Percentiles rank a stretch among this genome's conserved stretches.
phyloP scores from a whole-genome alignment of 1,284 basidiomycete species.

The Albatrellus sp. region DNA sequence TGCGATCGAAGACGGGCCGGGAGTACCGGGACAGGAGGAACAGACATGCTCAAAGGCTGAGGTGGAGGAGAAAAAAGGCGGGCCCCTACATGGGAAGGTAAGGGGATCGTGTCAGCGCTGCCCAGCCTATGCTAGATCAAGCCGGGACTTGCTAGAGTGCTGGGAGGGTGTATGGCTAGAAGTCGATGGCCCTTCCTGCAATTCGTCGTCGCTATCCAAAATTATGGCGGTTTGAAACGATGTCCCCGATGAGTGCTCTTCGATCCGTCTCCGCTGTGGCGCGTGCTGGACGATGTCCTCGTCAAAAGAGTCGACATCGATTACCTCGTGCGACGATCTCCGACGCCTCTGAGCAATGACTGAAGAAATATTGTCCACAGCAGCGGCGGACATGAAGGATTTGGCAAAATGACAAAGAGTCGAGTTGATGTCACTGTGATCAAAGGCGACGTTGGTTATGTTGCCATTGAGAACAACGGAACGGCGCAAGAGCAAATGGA shows the following conservation, averaged over 20 bases:
- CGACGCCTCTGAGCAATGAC: slow-evolving; percentile 6
- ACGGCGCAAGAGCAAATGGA: not conserved
- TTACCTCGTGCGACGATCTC: slow-evolving; percentile 17
- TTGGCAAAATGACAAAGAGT: not conserved
- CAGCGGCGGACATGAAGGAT: not conserved
- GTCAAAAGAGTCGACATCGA: slow-evolving; percentile 27
- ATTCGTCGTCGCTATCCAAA: slow-evolving; percentile 31
- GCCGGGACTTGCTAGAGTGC: slow-evolving; percentile 13
- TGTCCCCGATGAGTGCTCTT: not conserved
- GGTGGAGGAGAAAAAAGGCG: slow-evolving; percentile 33
- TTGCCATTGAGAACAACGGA: not conserved
- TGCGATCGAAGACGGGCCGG: slow-evolving; percentile 11
- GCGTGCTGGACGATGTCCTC: slow-evolving; percentile 9
- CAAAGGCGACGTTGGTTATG: not conserved
- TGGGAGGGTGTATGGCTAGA: slow-evolving; percentile 1
- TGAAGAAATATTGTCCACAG: not conserved
- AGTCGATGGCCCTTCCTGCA: not conserved
- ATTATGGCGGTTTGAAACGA: slow-evolving; percentile 18
- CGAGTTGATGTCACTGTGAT: not conserved
- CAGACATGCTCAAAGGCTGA: slow-evolving; percentile 16
- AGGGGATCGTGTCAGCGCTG: slow-evolving; percentile 3
- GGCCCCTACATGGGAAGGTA: slow-evolving; percentile 7
- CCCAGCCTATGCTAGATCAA: slow-evolving; percentile 2
- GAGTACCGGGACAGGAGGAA: slow-evolving; percentile 30
- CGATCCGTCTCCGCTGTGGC: slow-evolving; percentile 5